phyloP scores from a whole-genome alignment of 1,284 basidiomycete genomes.

The Cryptococcus sp. region DNA sequence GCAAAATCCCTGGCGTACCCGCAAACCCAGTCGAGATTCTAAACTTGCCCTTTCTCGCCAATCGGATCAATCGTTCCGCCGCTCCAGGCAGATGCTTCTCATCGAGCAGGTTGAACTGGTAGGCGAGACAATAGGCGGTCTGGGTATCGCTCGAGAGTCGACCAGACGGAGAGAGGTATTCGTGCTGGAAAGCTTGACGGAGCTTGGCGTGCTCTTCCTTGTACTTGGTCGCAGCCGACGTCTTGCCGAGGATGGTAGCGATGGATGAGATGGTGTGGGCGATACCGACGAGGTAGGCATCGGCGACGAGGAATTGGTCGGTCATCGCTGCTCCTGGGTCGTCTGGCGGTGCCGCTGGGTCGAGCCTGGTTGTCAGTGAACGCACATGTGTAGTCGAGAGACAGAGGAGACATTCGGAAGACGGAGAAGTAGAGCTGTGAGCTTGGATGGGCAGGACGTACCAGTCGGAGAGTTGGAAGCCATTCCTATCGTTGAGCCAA shows the following conservation, averaged over 20 bases:
- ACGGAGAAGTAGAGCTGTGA: not conserved
- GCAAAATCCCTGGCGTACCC: conserved; percentile 35
- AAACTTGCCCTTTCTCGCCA: conserved; percentile 24
- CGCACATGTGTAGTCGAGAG: no score
- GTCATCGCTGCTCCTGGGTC: conserved; percentile 20
- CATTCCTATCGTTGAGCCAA: conserved; percentile 13
- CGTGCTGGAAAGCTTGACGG: conserved; percentile 17
- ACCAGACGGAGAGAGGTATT: conserved; percentile 27
- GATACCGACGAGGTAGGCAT: conserved; percentile 18
- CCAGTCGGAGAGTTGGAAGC: conserved; percentile 33
- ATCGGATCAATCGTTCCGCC: conserved; percentile 19
- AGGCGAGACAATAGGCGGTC: conserved; percentile 26
- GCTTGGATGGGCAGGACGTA: conserved; percentile 1
- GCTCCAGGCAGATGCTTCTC: not conserved
- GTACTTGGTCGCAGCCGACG: not conserved
- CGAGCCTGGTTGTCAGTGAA: conserved; percentile 15
- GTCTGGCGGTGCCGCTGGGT: conserved; percentile 25
- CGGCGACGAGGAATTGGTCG: conserved; percentile 3
- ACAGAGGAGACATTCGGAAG: no score
- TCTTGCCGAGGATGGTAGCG: conserved; percentile 5
- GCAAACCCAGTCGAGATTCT: conserved; percentile 38
- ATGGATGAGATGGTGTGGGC: conserved; percentile 6
- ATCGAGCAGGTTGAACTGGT: conserved; percentile 27
- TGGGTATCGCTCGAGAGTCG: conserved; percentile 32
- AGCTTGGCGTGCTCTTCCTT: conserved; percentile 13